Evolutionary conservation across 768 basidiomycete genomes (phyloP), one percentile per base, ranked within the genome.

Genomic region (Agaricus blazei): DNA sequence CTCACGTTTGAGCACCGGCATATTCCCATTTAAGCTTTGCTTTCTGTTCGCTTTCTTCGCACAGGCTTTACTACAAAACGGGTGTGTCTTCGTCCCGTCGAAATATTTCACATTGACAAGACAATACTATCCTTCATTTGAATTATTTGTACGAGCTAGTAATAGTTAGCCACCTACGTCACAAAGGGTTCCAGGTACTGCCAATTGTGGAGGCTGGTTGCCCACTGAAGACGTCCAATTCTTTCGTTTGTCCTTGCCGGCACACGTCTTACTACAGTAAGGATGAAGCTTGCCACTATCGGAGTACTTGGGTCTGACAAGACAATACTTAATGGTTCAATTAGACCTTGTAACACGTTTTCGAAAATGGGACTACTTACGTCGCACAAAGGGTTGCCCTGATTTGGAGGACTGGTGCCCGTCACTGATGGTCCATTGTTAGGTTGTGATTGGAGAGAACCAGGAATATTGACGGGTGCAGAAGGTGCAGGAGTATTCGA

Each of bases 61-160:
- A 60, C 85, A 87, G 9, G 81, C 75, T 62, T 82, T 86, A 62
- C 83, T 70, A 61, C 85, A 87, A 64, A 76, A 87, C 12, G 81
- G 76, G 66, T 86, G 84, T 1, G 75, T 78, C 50, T 75, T 77
- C 8, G 73, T 76, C 14, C 81, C 80, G 61, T 86, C 84, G 19
- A 71, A 72, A 59, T 79, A 77, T 60, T 84, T 86, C 40, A 84
- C 83, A 40, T 81, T 76, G 57, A 73, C 73, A 56, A 79, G 78
- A 66, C 84, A 86, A 58, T 76, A 77, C 84, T 86, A 60, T 12
- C 51, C 43, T 14, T 36, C 28, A 26, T 28, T 42, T 23, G 45
- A 23, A 37, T 52, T 62, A 47, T 36, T n/a, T 23, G 9, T 19
- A 55, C 15, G 27, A 24, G 15, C 26, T 24, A 43, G 4, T 24